Evolutionary conservation across 2,329 filamentous ascomycete species (phyloP), one percentile per base, ranked within the genome.

Genomic region (Onygena corvina): DNA sequence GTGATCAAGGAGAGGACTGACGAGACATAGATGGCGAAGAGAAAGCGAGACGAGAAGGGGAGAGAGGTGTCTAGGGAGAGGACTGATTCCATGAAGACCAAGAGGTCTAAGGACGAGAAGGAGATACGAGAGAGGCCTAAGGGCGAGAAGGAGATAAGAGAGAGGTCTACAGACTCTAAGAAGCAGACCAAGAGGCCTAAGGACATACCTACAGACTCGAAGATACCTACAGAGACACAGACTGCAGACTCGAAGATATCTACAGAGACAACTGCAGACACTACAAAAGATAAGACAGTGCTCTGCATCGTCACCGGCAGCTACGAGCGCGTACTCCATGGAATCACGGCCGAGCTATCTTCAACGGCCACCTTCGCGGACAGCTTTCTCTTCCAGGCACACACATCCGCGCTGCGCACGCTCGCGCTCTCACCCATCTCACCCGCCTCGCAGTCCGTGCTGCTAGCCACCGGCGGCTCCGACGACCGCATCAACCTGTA

Each of bases 401-500:
- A 98, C 69, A 76, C 80, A 50, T 93, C 89, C 9, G 83, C 92
- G 3, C 86, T 98, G 63, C 84, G 88, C 59, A 93, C 86, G 63
- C 75, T 98, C 29, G 87, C 89, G 20, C 69, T 95, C 53, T 95
- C 90, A 6, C 83, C 84, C 2, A 74, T 84, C n/a, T n/a, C n/a
- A n/a, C n/a, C n/a, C n/a, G n/a, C n/a, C n/a, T n/a, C n/a, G 20
- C 83, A 86, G 62, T 94, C 92, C 64, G 77, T 94, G 46, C 82
- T 92, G 57, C 79, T 98, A 45, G 92, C 92, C 9, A 94, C 85
- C 7, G 92, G 92, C 57, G 84, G 85, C 65, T 93, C 86, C 20
- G 92, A 98, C 67, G 88, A 95, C 69, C 81, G 87, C 54, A 86
- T 98, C 70, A 95, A 98, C 63, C 76, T 98, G 49, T 98, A 94